Evolutionary conservation across 257 asterid species (phyloP).

Genomic region (Phtheirospermum japonicum): DNA sequence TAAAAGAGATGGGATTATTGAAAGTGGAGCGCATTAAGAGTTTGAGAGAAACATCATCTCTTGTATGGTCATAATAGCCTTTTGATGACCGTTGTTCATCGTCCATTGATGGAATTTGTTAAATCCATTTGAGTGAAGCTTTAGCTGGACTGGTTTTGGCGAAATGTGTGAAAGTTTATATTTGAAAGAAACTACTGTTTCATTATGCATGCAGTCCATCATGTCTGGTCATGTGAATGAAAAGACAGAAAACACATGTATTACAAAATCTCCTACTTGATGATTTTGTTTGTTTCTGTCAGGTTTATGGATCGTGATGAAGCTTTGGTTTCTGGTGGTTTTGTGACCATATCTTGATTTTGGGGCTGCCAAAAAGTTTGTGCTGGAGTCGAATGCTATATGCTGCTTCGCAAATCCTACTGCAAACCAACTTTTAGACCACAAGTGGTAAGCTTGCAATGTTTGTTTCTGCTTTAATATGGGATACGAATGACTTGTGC

Average conservation of each 20-base stretch:
- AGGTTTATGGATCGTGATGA: constrained; percentile 24
- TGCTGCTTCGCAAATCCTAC: constrained; percentile 32
- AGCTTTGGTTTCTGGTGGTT: constrained; percentile 15
- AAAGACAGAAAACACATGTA: not conserved
- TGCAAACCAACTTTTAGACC: constrained; percentile 16
- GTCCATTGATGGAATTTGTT: constrained; percentile 1
- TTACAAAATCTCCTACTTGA: not conserved
- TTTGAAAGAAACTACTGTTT: constrained; percentile 12
- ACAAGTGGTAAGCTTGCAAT: constrained; percentile 16
- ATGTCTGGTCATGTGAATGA: not conserved
- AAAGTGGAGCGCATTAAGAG: too few species aligned
- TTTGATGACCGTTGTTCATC: not conserved
- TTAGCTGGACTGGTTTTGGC: not conserved
- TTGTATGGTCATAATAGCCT: not conserved
- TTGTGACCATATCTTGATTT: constrained; percentile 18
- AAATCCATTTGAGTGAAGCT: not conserved
- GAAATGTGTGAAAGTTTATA: not conserved
- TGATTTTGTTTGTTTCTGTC: constrained; percentile 23
- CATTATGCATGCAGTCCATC: not conserved
- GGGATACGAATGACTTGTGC: not conserved
- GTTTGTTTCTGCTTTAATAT: constrained; percentile 6
- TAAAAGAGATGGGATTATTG: too few species aligned
- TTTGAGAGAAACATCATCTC: too few species aligned
- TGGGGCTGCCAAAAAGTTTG: constrained; percentile 13
- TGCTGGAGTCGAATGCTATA: constrained; percentile 23